Conservation (phyloP, 2,329 filamentous ascomycete genomes). For the Grosmannia serpens region DNA sequence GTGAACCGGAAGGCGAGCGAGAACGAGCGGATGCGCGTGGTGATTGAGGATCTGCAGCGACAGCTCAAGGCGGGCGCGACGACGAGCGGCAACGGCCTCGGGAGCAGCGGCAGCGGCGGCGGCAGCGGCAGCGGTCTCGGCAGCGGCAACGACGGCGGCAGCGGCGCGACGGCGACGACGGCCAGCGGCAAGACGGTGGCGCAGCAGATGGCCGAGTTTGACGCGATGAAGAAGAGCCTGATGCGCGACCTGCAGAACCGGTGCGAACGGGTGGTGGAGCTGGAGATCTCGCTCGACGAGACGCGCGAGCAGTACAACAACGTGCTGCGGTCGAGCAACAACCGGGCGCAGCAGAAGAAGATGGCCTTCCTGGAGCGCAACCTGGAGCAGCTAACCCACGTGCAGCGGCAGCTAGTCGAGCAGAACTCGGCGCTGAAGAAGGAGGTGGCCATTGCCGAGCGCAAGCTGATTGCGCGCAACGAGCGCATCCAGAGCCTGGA, state of each 20-base stretch:
- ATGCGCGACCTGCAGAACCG: constrained; percentile 98
- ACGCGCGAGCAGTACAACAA: constrained; percentile 99
- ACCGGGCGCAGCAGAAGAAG: constrained; percentile 98
- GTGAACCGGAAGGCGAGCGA: constrained; percentile 69
- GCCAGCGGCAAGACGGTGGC: constrained; percentile 83
- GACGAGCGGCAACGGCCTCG: too few species aligned
- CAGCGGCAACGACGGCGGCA: constrained; percentile 34
- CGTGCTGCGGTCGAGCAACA: constrained; percentile 90
- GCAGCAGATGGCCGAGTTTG: constrained; percentile 97
- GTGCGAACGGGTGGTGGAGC: constrained; percentile 93
- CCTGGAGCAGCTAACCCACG: constrained; percentile 91
- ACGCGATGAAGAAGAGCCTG: constrained; percentile 98
- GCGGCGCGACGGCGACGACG: constrained; percentile 25
- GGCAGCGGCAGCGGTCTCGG: constrained; percentile 30
- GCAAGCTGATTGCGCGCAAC: constrained; percentile 91
- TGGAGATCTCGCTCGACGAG: constrained; percentile 95
- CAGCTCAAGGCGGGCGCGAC: constrained; percentile 52
- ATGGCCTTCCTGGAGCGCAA: constrained; percentile 99
- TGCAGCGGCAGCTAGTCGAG: constrained; percentile 94
- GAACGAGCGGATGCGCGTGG: constrained; percentile 66
- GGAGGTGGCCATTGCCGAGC: constrained; percentile 95
- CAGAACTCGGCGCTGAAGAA: constrained; percentile 97
- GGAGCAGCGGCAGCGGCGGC: neutral
- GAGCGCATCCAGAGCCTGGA: constrained; percentile 94
- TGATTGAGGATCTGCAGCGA: constrained; percentile 70